Evolutionary conservation across 2,329 filamentous ascomycete genomes (phyloP), one percentile per base, ranked within the genome.

Genomic region (Penicillium digitatum): DNA sequence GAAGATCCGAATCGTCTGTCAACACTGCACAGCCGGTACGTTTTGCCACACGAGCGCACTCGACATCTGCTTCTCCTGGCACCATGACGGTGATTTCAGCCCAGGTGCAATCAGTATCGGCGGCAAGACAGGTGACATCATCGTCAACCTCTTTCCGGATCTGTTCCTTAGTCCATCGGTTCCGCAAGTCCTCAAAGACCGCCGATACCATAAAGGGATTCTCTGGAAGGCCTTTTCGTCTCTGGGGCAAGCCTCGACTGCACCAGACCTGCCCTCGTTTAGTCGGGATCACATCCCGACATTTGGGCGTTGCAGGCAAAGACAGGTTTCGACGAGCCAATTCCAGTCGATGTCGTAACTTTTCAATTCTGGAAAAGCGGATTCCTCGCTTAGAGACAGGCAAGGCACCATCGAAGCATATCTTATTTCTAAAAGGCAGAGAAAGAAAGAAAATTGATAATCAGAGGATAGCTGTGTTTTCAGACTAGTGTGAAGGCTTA

Each of bases 341-440:
- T 37, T 80, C 78, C 22, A 92, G 74, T 22, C 82, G 79, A 4
- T 75, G 73, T 8, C 87, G 82, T 22, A 79, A 82, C 20, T 77
- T 79, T 47, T 83, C 76, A 34, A 88, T 77, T 32, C 90, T 81
- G 10, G 80, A 71, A 48, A 86, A 74, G 5, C 90, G 82, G 7
- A 84, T 82, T 0, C 74, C 69, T 32, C 80, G 78, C 68, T 96
- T 96, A 5, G 78, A 72, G 0, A 69, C 55, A 0, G 93, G 93
- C 1, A 97, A 79, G 53, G 84, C 86, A 14, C 91, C 91, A 70
- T 97, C 93, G 65, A 97, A 96, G 69, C 87, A 91, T 50, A 96
- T 88, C 44, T 80, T 83, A 55, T 82, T 75, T 62, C 86, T 89
- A 62, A 20, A n/a, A 4, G 4, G n/a, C 10, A 34, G 29, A 49